phyloP scores from a whole-genome alignment of 495 filamentous ascomycete genomes.

The Penicillium cosmopolitanum region DNA sequence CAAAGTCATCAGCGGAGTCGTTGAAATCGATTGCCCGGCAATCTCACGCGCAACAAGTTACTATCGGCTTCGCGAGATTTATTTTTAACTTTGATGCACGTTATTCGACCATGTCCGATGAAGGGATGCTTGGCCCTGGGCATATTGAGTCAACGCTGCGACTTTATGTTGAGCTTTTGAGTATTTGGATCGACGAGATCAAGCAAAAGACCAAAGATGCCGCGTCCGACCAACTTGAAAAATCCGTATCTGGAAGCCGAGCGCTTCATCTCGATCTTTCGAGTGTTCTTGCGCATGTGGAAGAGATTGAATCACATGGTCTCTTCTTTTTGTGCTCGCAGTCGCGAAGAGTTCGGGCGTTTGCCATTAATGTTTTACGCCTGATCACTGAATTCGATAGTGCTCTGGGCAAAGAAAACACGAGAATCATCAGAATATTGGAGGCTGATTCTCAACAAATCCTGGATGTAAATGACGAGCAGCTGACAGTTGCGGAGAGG shows the following conservation, averaged over 20 bases:
- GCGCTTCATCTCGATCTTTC: slow-evolving; percentile 83
- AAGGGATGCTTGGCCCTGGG: slow-evolving; percentile 91
- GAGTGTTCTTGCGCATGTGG: slow-evolving; percentile 85
- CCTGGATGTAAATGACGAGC: slow-evolving; percentile 90
- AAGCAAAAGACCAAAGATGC: slow-evolving; percentile 80
- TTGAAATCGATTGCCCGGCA: slow-evolving; percentile 94
- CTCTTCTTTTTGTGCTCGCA: slow-evolving; percentile 99
- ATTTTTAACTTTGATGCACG: slow-evolving; percentile 98
- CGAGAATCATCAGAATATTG: slow-evolving; percentile 85
- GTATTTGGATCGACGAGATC: slow-evolving; percentile 97
- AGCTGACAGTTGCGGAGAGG: slow-evolving; percentile 87
- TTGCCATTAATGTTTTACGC: slow-evolving; percentile 89
- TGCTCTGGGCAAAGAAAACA: slow-evolving; percentile 78
- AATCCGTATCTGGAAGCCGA: slow-evolving; percentile 55
- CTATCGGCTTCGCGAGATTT: slow-evolving; percentile 93
- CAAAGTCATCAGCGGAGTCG: slow-evolving; percentile 86
- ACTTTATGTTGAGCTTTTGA: slow-evolving; percentile 89
- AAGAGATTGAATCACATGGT: slow-evolving; percentile 95
- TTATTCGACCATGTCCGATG: slow-evolving; percentile 97
- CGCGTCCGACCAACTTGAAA: slow-evolving; percentile 62
- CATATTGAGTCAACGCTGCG: slow-evolving; percentile 94
- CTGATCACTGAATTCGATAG: slow-evolving; percentile 93
- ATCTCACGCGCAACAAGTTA: slow-evolving; percentile 91
- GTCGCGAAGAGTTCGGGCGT: slow-evolving; percentile 82
- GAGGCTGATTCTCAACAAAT: slow-evolving; percentile 88